Evolutionary conservation across 1,139 yeast species (phyloP), one percentile per base, ranked within the genome.

Genomic region (Yamadazyma epiphylla): DNA sequence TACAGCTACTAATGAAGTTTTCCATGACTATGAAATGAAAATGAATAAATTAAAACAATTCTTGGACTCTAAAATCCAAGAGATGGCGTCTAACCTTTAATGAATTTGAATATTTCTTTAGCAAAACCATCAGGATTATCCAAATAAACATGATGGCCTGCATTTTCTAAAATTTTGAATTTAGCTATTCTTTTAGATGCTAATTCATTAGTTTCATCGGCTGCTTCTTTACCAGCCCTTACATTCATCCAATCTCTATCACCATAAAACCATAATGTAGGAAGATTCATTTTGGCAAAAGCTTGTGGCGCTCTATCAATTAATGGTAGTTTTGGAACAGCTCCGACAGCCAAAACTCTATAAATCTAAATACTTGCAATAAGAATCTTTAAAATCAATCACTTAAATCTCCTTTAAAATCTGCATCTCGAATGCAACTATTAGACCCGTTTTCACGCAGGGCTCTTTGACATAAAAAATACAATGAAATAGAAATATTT

Each of bases 121-220:
- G 59, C 56, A 32, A 57, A 56, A 10, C 40, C 50, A 5, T 42
- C 45, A 5, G 82, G 80, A 41, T 86, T 85, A 51, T 86, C 95
- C 37, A 86, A 58, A 46, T 84, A 84, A 33, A 86, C 54, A 53
- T 86, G 91, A 50, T 86, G 95, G 1, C 95, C 91, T 2, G 89
- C 77, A 30, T 72, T 60, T 2, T 64, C 51, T 1, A 84, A 60
- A 7, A 74, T 60, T 11, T 55, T 57, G 36, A 71, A 77, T 5
- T 41, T 27, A 2, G 70, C 64, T 29, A 60, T 42, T 11, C 42
- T 36, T 5, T 40, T 37, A 10, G 37, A 33, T 1, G 69, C 45
- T 30, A 64, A 45, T n/a, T 46, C 34, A 36, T 67, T 67, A 29
- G 66, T 65, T 35, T 65, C 72, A 17, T 57, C 43, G 2, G 53